These are phyloP conservation scores for Neurospora cerealis DNA, from an alignment of 495 filamentous ascomycete genomes.

Conservation along the genomic window DNA sequence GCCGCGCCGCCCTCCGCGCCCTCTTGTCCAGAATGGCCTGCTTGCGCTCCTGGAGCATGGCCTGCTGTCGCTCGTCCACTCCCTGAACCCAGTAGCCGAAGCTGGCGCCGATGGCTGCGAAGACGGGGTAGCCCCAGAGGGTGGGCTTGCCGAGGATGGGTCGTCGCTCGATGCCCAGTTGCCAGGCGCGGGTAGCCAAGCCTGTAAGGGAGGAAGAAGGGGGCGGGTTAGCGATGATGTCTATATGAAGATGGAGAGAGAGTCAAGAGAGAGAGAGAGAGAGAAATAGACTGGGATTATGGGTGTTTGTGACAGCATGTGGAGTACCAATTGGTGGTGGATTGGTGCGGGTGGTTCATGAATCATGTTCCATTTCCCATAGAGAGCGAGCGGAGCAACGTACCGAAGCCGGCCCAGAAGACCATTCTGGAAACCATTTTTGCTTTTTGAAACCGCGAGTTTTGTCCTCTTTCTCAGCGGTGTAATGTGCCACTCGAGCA, in stretches of 20 bases:
- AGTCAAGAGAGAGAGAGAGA: background rate
- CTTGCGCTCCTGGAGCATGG: constrained; percentile 64
- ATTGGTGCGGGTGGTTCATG: background rate
- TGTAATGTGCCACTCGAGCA: background rate
- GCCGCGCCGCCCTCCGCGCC: constrained; percentile 57
- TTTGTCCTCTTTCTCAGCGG: background rate
- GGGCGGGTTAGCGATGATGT: background rate
- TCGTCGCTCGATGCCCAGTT: constrained; percentile 97
- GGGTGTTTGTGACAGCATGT: background rate
- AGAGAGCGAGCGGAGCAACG: constrained; percentile 17
- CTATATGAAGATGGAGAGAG: background rate
- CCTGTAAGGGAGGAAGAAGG: constrained; percentile 39
- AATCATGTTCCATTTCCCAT: constrained; percentile 2
- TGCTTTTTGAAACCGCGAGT: constrained; percentile 1
- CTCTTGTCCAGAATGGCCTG: constrained; percentile 79
- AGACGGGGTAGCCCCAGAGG: constrained; percentile 88
- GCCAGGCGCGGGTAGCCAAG: constrained; percentile 82
- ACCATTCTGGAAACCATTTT: constrained; percentile 63
- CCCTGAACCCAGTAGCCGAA: constrained; percentile 96
- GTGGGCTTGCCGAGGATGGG: constrained; percentile 71
- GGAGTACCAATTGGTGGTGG: background rate
- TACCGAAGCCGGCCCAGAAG: constrained; percentile 98
- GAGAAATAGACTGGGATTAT: background rate
- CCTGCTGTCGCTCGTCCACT: constrained; percentile 68
- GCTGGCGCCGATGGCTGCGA: constrained; percentile 69